Base-by-base conservation (phyloP, 2,329 filamentous ascomycete species). In the Sphaerulina vaccinii region DNA sequence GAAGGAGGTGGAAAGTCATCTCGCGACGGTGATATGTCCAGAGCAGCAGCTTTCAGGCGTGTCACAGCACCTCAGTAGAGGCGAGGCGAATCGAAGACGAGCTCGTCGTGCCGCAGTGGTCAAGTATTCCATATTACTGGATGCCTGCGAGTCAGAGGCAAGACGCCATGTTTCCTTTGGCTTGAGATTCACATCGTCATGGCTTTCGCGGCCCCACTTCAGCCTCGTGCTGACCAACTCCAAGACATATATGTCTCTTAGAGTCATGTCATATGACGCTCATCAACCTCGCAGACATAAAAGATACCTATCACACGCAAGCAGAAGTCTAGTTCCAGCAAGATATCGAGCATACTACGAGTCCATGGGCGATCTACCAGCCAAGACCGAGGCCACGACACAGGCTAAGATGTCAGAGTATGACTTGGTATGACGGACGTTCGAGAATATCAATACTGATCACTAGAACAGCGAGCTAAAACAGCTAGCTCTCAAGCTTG, bases 401-500 rank as follows among this genome's bases (percentile, higher is more conserved):
- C 8, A 37, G 23, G 35, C 15, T 19, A 35, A 35, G 23, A 33
- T 49, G 29, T 8, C 46, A 11, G 38, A 42, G 46, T 49, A 32
- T 3, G 27, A n/a, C n/a, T n/a, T n/a, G n/a, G n/a, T n/a, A n/a
- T n/a, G n/a, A n/a, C n/a, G n/a, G n/a, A n/a, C n/a, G n/a, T n/a
- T n/a, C n/a, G n/a, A n/a, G n/a, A n/a, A n/a, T n/a, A n/a, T n/a
- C n/a, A n/a, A n/a, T n/a, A n/a, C n/a, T n/a, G n/a, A n/a, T n/a
- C n/a, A n/a, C n/a, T n/a, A n/a, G n/a, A n/a, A n/a, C 13, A 50
- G 47, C 36, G 74, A 71, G 57, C 67, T 75, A 18, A 60, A 61
- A 9, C 65, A 69, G 16, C 66, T 76, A 18, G 73, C 73, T 46
- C 62, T 71, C 54, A 71, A 68, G 46, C 69, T 76, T 23, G 66